Evolutionary conservation across 169 alveolate species (phyloP).

Genomic region (Plasmodium cynomolgi): DNA sequence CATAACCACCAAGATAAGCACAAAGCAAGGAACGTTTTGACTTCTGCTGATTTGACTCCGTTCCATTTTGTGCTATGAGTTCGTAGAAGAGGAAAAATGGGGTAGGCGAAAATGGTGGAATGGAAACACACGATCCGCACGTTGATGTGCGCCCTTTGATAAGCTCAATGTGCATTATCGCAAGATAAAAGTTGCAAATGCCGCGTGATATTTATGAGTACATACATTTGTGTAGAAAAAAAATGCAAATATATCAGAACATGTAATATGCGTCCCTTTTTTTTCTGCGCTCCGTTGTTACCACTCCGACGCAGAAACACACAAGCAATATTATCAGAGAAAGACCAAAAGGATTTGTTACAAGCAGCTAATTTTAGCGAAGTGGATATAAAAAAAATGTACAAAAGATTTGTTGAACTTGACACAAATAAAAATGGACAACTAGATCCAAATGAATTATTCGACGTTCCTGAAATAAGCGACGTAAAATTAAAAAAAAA

Average conservation of each 20-base stretch:
- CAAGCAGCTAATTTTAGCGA: constrained; percentile 92
- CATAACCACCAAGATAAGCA: background rate
- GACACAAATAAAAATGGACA: constrained; percentile 95
- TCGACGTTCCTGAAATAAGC: constrained; percentile 96
- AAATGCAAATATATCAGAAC: background rate
- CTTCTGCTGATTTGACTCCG: background rate
- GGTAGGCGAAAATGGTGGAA: background rate
- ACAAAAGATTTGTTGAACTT: constrained; percentile 91
- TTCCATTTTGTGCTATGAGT: background rate
- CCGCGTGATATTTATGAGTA: background rate
- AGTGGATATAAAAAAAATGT: constrained; percentile 93
- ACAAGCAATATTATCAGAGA: constrained; percentile 74
- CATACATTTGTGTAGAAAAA: background rate
- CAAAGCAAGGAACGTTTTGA: background rate
- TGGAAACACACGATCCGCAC: background rate
- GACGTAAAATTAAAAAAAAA: constrained; percentile 77
- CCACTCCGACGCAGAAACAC: constrained; percentile 48
- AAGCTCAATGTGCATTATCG: background rate
- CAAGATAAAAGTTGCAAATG: background rate
- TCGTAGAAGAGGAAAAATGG: background rate
- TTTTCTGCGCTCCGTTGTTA: background rate
- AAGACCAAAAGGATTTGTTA: constrained; percentile 85
- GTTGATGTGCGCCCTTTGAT: background rate
- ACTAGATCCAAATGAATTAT: constrained; percentile 95
- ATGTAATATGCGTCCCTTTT: background rate